Evolutionary conservation across 1,139 yeast genomes (phyloP), one percentile per base, ranked within the genome.

Genomic region (Pichia sp.): DNA sequence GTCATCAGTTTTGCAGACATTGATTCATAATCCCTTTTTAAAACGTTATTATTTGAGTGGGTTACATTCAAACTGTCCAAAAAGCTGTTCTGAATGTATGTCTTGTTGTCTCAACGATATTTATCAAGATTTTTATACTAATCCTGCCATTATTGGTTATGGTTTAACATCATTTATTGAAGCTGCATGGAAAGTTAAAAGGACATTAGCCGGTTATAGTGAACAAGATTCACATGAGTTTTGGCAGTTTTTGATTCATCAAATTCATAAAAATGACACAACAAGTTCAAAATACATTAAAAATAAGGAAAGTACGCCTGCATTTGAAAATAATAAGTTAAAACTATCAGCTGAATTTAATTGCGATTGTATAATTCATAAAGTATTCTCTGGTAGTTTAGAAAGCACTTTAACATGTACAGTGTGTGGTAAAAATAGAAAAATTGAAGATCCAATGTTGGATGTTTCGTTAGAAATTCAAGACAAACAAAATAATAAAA

Each of bases 221-320:
- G 97, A 93, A 69, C 99, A 93, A 69, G 99, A 93, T 67, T 98
- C 99, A 0, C 99, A 93, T 69, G 99, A 93, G 67, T 93, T 91
- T 68, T 84, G 96, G 84, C 97, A 93, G 66, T 90, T 91, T 66
- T 65, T 91, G 33, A 73, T 91, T 46, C 87, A 91, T 66, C 96
- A 89, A 67, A 71, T 93, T 52, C 99, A 93, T 68, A 73, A 72
- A 56, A 87, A 58, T 45, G 69, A 67, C 53, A 62, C 65, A 9
- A 57, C 52, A 42, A 53, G 55, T n/a, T 43, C 52, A 1, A 58
- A 53, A 30, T 48, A 52, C 30, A 49, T 50, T 11, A 44, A 46
- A 38, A 55, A 53, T 42, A 60, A 57, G 41, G 62, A 59, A 42
- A 52, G 52, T 30, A 59, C 65, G 28, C 64, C 65, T 10, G 46